These are phyloP conservation scores for Boletus fagicola DNA, from an alignment of 768 basidiomycete species.

Conservation along the genomic window DNA sequence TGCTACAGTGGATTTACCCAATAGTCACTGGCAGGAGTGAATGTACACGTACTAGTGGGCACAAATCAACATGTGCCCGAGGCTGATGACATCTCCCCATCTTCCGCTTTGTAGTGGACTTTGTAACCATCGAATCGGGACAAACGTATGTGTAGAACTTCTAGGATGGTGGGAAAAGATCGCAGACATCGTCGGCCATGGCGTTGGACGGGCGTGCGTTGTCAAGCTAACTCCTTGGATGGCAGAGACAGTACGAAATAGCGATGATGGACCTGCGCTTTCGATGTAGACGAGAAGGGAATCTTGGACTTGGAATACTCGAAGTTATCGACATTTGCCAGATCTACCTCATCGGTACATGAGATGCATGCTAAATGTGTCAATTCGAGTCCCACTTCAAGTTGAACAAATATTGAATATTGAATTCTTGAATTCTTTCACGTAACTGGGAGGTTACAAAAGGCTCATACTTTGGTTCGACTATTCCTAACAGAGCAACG, in stretches of 20 bases:
- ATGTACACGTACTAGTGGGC: not conserved
- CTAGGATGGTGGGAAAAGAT: not conserved
- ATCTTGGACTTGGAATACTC: not conserved
- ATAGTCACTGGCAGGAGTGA: not conserved
- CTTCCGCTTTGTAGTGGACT: not conserved
- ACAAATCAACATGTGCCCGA: not conserved
- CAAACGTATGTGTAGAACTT: not conserved
- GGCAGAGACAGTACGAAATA: not conserved
- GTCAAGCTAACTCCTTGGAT: not conserved
- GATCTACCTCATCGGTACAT: not conserved
- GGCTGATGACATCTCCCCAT: not conserved
- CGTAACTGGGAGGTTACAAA: conserved; percentile 4
- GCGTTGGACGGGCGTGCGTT: not conserved
- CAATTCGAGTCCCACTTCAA: not conserved
- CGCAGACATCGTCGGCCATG: not conserved
- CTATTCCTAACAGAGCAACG: not conserved
- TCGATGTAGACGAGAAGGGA: not conserved
- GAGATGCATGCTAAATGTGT: not conserved
- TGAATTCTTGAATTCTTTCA: not conserved
- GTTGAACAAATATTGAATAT: not conserved
- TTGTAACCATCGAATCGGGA: not conserved
- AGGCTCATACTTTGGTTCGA: not conserved
- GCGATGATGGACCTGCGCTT: not conserved
- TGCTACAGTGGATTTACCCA: not conserved
- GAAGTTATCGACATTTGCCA: not conserved